Evolutionary conservation across 495 filamentous ascomycete species (phyloP), one percentile per base, ranked within the genome.

Genomic region (Penicillium alfredii): DNA sequence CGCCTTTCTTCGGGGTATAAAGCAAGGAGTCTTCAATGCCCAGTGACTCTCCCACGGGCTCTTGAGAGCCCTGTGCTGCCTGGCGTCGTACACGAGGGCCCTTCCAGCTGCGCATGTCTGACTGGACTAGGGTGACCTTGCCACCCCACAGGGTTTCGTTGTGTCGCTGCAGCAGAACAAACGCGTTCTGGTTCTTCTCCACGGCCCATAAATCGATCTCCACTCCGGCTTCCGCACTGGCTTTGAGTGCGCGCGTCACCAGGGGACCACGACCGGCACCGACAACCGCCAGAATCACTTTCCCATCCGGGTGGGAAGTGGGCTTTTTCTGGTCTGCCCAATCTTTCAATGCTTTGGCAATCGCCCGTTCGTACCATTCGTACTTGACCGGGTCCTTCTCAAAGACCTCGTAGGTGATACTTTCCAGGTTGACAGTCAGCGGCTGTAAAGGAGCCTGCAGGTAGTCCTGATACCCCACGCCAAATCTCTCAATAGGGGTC

Each of bases 331-430:
- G 74, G 26, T 71, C 69, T 8, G 58, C 64, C 84, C 88, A 92
- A 44, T 95, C 90, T n/a, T 57, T 65, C 41, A 99, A 73, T 0
- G 92, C 90, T 39, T 82, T 73, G 1, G 73, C 70, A 33, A 96
- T 86, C 23, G 92, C 92, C 11, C 71, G 63, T 56, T 95, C 87
- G 56, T 99, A 99, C 70, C 88, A 88, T 33, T 88, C 81, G 56
- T 99, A 99, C 60, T 99, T 99, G 57, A 97, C 81, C 0, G 92
- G 92, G 40, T 97, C 93, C 45, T 92, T 93, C 59, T 99, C 92
- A 52, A 99, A 99, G 6, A 97, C 89, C 58, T 99, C 92, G 56
- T 99, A 99, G 1, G 92, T 99, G 35, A 93, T 84, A 30, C 85
- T 92, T 54, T 99, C 92, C 15, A 99, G 73, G 45, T 99, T 97